Evolutionary conservation across 1,139 yeast species (phyloP).

Genomic region (Yamadazyma siamensis): DNA sequence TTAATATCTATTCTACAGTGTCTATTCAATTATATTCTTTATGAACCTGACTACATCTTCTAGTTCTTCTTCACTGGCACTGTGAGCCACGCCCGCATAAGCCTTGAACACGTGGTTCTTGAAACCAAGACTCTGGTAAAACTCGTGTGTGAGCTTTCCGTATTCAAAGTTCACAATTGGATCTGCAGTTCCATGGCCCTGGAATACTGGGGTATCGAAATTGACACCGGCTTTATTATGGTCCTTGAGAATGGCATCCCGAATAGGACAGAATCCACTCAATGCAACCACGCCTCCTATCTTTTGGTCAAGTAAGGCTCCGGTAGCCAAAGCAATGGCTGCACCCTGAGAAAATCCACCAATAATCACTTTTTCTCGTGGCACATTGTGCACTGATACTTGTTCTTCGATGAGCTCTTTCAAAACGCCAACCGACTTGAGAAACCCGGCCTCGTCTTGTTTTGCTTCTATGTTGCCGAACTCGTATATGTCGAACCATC

Average conservation of each 20-base stretch:
- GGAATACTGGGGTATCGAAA: slow-evolving; percentile 70
- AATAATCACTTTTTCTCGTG: slow-evolving; percentile 67
- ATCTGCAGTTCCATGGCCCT: slow-evolving; percentile 85
- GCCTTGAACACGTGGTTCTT: slow-evolving; percentile 51
- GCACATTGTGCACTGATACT: slow-evolving; percentile 49
- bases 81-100: slow-evolving; percentile 66
- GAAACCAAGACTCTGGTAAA: slow-evolving; percentile 50
- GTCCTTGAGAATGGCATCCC: slow-evolving; percentile 32
- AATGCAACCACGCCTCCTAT: slow-evolving; percentile 77
- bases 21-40: slow-evolving; percentile 2
- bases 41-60: slow-evolving; percentile 36
- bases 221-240: slow-evolving; percentile 31
- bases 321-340: slow-evolving; percentile 64
- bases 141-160: slow-evolving; percentile 49
- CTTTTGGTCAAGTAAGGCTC: slow-evolving; percentile 47
- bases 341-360: slow-evolving; percentile 98
- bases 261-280: slow-evolving; percentile 74
- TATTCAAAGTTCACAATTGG: slow-evolving; percentile 52
- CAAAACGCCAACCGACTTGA: slow-evolving; percentile 52
- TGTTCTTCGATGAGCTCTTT: slow-evolving; percentile 60
- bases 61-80: slow-evolving; percentile 65
- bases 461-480: slow-evolving; percentile 46
- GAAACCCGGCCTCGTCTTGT: slow-evolving; percentile 65
- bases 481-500: slow-evolving; percentile 80
- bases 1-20: no score